These are phyloP conservation scores for Dictyostelium purpureum DNA, from an alignment of 78 protist species.

Conservation along the genomic window DNA sequence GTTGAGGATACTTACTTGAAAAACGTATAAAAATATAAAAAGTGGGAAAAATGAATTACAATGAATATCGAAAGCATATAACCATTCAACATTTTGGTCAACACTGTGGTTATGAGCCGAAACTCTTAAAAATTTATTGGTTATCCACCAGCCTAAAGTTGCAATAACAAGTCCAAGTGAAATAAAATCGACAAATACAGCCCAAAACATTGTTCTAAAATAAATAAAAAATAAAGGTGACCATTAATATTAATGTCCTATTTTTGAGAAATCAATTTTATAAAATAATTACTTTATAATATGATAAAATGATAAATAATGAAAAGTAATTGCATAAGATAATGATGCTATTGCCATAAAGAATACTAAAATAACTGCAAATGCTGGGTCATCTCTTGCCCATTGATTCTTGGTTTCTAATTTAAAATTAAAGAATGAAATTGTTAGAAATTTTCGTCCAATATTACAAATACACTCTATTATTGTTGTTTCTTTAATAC, in stretches of 20 bases:
- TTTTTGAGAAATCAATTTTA: not conserved
- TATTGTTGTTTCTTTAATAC: not conserved
- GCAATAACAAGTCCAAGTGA: conserved; percentile 81
- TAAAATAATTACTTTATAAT: conserved; percentile 36
- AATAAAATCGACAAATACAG: conserved; percentile 87
- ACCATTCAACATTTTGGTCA: conserved; percentile 94
- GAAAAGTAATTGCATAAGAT: conserved; percentile 79
- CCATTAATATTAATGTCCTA: not conserved
- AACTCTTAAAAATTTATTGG: conserved; percentile 75
- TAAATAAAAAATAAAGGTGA: not conserved
- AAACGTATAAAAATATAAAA: conserved; percentile 83
- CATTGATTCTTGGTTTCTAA: conserved; percentile 94
- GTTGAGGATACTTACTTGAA: conserved; percentile 79
- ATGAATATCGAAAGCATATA: conserved; percentile 96
- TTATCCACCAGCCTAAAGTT: conserved; percentile 78
- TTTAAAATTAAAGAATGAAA: not conserved
- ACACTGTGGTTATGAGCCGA: conserved; percentile 80
- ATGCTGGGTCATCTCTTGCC: conserved; percentile 99
- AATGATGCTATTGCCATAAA: conserved; percentile 85
- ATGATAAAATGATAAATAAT: conserved; percentile 29
- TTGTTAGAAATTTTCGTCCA: not conserved
- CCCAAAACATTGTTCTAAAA: conserved; percentile 77
- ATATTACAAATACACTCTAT: not conserved
- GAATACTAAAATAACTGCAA: conserved; percentile 82
- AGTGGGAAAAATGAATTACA: conserved; percentile 96